Evolutionary conservation across 225 moss, liverwort and hornwort species (phyloP), one percentile per base, ranked within the genome.

Genomic region (Marchantia paleacea): DNA sequence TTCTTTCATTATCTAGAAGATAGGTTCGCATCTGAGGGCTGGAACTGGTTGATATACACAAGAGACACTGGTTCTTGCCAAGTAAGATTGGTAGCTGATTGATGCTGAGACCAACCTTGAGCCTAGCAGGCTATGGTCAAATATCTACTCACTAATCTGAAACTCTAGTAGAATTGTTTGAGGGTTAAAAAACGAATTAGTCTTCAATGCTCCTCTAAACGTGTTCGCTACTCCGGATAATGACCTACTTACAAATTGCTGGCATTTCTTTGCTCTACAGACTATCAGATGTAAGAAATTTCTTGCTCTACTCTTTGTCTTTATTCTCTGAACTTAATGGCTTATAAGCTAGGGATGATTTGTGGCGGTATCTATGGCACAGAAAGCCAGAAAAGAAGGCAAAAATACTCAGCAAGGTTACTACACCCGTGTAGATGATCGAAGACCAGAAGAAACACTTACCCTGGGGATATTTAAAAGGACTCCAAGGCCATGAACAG

Each of bases 401-500:
- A 52, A 76, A 4, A 29, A 72, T 67, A 57, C 51, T 82, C 31
- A 87, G 50, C 63, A 73, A 19, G 11, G 50, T 31, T 24, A 81
- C 30, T 39, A 62, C 66, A 68, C 82, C 87, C n/a, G 73, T 49
- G 73, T 77, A 69, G 60, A 84, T 84, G 29, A 84, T n/a, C 28
- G 79, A 50, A 55, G 85, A 77, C 81, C 83, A 83, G 87, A 85
- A 75, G 85, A 79, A 83, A 84, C 85, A 84, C 80, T 79, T 85
- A 75, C 82, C 82, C 81, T 90, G 82, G 31, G 79, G 82, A 74
- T 82, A 84, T 31, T 84, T 83, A 65, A 94, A 85, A 64, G 86
- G 84, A 52, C 63, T 86, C 78, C 94, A 90, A 52, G 91, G 91
- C 91, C 90, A 92, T 55, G 86, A 87, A 82, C 91, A 92, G 28